Base-by-base conservation (phyloP, 148 eudicot species). In the Camellia japonica region DNA sequence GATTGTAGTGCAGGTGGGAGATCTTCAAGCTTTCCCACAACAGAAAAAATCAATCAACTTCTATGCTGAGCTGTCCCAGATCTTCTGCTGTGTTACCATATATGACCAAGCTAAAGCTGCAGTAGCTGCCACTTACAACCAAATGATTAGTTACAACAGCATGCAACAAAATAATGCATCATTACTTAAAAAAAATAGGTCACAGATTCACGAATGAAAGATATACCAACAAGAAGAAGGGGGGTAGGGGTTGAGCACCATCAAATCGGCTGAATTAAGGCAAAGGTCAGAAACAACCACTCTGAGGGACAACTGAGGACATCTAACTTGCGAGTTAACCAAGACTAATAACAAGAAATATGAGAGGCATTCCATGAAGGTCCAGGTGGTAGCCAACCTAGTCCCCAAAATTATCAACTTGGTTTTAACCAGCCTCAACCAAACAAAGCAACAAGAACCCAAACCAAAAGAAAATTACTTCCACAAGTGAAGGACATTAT, bases 21-120 rank as follows among this genome's bases (percentile, higher is more conserved):
- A 81, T 97, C 99, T 85, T 97, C 99, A 71, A 90, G 88, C 82
- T 90, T 87, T 76, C 91, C 94, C 87, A 92, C 98, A 70, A 90
- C 80, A 78, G 88, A 81, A 83, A 89, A 88, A 82, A 90, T 91
- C 87, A 69, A 89, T 93, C 99, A 81, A 92, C 92, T 80, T 92
- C 99, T 86, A 97, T 88, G 84, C 89, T 97, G 75, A 92, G 94
- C 80, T 97, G 99, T 78, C 99, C 99, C 58, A 94, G 83, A 84
- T 97, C 99, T 91, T 92, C 98, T 5, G 97, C 94, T 54, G 94
- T 97, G 85, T 97, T 97, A 77, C 99, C 99, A 84, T 97, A 97
- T 75, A 97, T 87, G 82, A 97, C 93, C 84, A 97, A 90, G 86
- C 93, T 97, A 73, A 97, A 87, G 87, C 99, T 97, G 74, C 99